Conservation (phyloP, 148 eudicot genomes). For the Chenopodium quinoa region DNA sequence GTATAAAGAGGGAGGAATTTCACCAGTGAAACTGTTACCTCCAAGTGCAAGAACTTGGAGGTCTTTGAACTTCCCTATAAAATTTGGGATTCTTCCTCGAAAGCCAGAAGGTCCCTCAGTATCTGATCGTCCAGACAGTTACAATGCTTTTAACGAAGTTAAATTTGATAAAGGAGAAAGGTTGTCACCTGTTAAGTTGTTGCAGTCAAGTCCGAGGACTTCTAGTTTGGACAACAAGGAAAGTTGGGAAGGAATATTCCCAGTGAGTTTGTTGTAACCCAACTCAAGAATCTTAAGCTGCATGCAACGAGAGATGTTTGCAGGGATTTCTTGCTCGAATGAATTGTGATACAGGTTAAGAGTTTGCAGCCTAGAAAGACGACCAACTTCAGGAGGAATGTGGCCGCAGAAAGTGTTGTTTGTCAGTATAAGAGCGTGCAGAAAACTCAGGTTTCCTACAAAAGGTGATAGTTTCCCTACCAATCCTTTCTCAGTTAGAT, state of each 20-base stretch:
- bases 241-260: conserved; percentile 17
- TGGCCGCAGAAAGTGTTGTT: conserved; percentile 16
- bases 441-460: conserved; percentile 32
- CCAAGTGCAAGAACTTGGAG: conserved; percentile 9
- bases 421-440: not conserved
- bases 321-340: conserved; percentile 22
- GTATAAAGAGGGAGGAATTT: conserved; percentile 15
- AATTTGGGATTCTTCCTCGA: conserved; percentile 3
- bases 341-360: not conserved
- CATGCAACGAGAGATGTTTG: conserved; percentile 15
- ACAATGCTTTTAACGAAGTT: not conserved
- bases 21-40: conserved; percentile 9
- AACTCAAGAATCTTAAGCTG: not conserved
- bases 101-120: conserved; percentile 13
- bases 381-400: conserved; percentile 23
- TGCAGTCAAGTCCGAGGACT: not conserved
- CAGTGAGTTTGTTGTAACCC: conserved; percentile 11
- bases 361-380: not conserved
- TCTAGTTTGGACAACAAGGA: conserved; percentile 9
- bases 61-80: conserved; percentile 15
- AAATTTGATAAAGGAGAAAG: conserved; percentile 3
- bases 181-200: conserved; percentile 10
- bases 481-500: not conserved
- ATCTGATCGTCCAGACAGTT: not conserved
- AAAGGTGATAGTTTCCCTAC: conserved; percentile 25